Base-by-base conservation (phyloP, 257 asterid species). In the Striga asiatica region DNA sequence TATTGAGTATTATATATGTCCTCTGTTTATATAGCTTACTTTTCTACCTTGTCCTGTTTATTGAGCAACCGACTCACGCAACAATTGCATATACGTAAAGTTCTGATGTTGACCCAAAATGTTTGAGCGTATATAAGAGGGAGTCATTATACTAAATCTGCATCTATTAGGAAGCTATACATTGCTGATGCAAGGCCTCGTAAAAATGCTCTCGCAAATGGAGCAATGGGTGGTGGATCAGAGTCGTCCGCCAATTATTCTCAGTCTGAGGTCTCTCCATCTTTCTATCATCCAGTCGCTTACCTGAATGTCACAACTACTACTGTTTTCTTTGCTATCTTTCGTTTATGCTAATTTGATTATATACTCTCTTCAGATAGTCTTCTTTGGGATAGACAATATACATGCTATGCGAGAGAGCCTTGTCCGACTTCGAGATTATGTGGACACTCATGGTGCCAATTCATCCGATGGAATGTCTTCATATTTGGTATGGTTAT, bases 161-260 rank as follows among this genome's bases (percentile, higher is more conserved):
- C 58, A 28, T 50, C 55, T 73, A 51, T 37, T 72, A 92, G 98
- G 92, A 92, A 92, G 76, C 81, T 92, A 56, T 92, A 88, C 65
- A 92, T 92, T 38, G 94, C 93, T 71, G 98, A 92, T 76, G 98
- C 98, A 71, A 84, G 98, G 75, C 97, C 98, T n/a, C 75, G 97
- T 67, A 92, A 84, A 75, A 92, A 92, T 70, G 98, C 98, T 74
- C 64, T 92, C 64, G 98, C 98, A 59, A 92, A 92, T 84, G 98
- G 98, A 64, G 98, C 98, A 54, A 87, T 92, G 98, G 98, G 98
- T 51, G 98, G 98, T 65, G 98, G 98, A 75, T 92, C 98, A 2
- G 98, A 92, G 77, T 92, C 98, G 35, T 92, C 98, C 62, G 81
- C 98, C 68, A 79, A 92, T 74, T 87, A 92, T 78, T 84, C 74